These are phyloP conservation scores for Cystobasidiopsis lactophilus DNA, from an alignment of 768 basidiomycete genomes.

Conservation along the genomic window DNA sequence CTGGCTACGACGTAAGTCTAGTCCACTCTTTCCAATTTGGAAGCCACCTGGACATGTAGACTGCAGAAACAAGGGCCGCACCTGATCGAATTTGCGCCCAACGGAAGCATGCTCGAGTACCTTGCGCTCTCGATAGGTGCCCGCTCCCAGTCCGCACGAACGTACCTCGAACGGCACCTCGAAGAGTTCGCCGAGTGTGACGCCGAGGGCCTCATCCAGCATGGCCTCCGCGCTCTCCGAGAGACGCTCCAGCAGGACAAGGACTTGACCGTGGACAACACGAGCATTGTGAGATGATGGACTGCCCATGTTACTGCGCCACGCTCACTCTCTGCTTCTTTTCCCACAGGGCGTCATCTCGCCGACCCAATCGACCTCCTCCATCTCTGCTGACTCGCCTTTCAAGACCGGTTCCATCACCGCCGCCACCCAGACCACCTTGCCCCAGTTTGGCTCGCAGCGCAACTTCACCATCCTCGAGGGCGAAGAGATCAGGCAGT, in stretches of 20 bases:
- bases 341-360: background rate
- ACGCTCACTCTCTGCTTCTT: background rate
- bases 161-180: conserved; percentile 87
- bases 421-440: background rate
- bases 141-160: conserved; percentile 92
- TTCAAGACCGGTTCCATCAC: background rate
- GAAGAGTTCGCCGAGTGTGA: conserved; percentile 63
- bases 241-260: conserved; percentile 99
- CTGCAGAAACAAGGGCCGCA: conserved; percentile 68
- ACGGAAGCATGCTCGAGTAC: conserved; percentile 92
- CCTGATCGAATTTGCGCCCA: conserved; percentile 92
- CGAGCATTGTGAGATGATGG: conserved; percentile 44
- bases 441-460: background rate
- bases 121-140: conserved; percentile 97
- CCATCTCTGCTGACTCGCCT: background rate
- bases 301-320: too few species aligned
- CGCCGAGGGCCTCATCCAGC: conserved; percentile 68
- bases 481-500: conserved; percentile 48
- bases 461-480: conserved; percentile 70
- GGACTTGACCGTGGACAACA: conserved; percentile 77
- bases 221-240: conserved; percentile 80
- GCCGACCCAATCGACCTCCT: background rate
- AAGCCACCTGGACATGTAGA: background rate
- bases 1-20: conserved; percentile 53
- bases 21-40: too few species aligned